Base-by-base conservation (phyloP, 179 eudicot species). In the Dionaea muscipula region DNA sequence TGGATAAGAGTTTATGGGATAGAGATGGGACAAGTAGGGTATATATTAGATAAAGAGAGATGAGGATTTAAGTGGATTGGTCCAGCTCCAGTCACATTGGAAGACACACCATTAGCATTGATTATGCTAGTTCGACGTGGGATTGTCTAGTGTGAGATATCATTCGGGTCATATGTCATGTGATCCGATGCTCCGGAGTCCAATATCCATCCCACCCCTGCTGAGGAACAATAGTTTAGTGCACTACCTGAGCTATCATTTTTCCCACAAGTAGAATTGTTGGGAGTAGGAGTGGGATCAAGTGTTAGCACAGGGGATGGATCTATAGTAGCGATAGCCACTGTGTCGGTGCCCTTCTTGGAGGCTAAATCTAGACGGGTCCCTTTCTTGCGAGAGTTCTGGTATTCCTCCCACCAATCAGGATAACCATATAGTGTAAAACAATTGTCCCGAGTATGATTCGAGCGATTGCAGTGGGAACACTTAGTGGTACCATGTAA, bases 181-280 rank as follows among this genome's bases (percentile, higher is more conserved):
- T 28, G 35, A 28, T 28, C 35, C 8, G 35, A 28, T 28, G 35
- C 35, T 3, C 35, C 35, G 35, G 35, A 28, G 8, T 28, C 35
- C 8, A 28, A 3, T 28, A 28, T 28, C 35, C 35, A 28, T 3
- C 35, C 35, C n/a, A n/a, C n/a, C n/a, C n/a, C n/a, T n/a, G n/a
- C n/a, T n/a, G n/a, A n/a, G n/a, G n/a, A 36, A 14, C 39, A 36
- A 36, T 36, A 36, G 39, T 36, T 36, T 7, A n/a, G n/a, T n/a
- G n/a, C n/a, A n/a, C n/a, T n/a, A n/a, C n/a, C n/a, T n/a, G 18
- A 11, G 52, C 44, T 24, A 62, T 21, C 23, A 40, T 40, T 40
- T 2, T 1, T 5, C 45, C 16, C 3, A 13, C 45, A 40, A 2
- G 45, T 13, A 12, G 4, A 12, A 40, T 40, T 2, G 4, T 14